Evolutionary conservation across 2,329 filamentous ascomycete genomes (phyloP).

Genomic region (Orbilia ellipsospora): DNA sequence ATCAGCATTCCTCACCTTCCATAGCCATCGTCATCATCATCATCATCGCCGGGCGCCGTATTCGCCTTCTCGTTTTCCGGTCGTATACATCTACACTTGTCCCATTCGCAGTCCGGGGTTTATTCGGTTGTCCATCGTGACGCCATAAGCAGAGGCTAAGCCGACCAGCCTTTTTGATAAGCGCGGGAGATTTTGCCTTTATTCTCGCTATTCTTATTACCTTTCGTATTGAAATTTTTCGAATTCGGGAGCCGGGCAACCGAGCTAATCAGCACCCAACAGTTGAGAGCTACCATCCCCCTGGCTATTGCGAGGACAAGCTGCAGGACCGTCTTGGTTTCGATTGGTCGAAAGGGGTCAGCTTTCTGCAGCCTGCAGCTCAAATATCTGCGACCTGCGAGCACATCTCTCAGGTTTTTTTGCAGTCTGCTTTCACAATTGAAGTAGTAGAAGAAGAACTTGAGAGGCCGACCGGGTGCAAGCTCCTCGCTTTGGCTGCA

Average conservation of each 20-base stretch:
- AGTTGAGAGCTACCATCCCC: neutral
- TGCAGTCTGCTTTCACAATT: no score
- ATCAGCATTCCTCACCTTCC: no score
- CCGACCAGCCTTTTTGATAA: neutral
- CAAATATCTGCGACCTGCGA: neutral
- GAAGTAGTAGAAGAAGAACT: no score
- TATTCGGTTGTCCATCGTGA: neutral
- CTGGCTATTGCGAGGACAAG: neutral
- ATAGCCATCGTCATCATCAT: no score
- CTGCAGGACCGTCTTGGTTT: neutral
- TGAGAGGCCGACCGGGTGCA: conserved; percentile 20
- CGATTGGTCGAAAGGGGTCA: conserved; percentile 1
- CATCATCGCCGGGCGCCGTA: no score
- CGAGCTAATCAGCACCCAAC: neutral
- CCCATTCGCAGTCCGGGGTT: no score
- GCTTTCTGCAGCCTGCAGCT: conserved; percentile 1
- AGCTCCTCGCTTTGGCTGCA: conserved; percentile 45
- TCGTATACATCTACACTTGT: no score
- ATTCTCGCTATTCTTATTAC: no score
- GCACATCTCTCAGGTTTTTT: neutral
- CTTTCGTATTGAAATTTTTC: neutral
- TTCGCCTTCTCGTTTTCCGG: no score
- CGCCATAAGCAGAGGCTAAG: neutral
- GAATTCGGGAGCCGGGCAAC: conserved; percentile 26
- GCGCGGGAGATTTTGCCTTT: neutral